Conservation (phyloP, 2,329 filamentous ascomycete species). For the Ophiostoma angusticollis region DNA sequence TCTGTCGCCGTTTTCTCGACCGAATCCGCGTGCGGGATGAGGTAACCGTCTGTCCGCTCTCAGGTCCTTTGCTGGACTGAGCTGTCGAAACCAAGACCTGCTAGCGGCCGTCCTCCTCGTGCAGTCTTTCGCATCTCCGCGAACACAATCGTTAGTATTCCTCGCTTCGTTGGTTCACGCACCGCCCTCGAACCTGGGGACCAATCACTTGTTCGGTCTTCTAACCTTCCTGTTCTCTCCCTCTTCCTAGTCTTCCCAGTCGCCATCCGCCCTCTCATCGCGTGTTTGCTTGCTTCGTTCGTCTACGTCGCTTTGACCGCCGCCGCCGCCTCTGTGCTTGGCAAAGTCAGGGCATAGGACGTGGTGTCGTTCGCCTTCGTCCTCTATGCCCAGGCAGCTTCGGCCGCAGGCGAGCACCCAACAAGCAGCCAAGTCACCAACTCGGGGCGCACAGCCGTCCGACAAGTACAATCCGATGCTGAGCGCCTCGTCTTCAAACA, state of each 20-base stretch:
- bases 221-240: too few species aligned
- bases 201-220: too few species aligned
- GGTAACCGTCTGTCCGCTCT: constrained; percentile 42
- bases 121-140: not conserved
- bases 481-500: constrained; percentile 47
- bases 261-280: too few species aligned
- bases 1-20: not conserved
- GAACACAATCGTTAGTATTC: not conserved
- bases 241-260: not conserved
- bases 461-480: constrained; percentile 39
- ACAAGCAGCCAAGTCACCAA: constrained; percentile 44
- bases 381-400: constrained; percentile 41
- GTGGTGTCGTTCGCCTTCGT: too few species aligned
- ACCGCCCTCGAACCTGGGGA: too few species aligned
- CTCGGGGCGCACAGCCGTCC: constrained; percentile 33
- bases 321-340: not conserved
- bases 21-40: constrained; percentile 33
- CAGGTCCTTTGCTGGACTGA: constrained; percentile 48
- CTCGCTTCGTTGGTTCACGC: too few species aligned
- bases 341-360: too few species aligned
- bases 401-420: constrained; percentile 45
- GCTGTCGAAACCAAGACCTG: constrained; percentile 6
- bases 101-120: constrained; percentile 2
- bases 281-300: not conserved
- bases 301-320: not conserved